Percentiles rank a stretch among this genome's conserved stretches.
phyloP scores from a whole-genome alignment of 129 eudicot genomes.

The Tagetes erecta region DNA sequence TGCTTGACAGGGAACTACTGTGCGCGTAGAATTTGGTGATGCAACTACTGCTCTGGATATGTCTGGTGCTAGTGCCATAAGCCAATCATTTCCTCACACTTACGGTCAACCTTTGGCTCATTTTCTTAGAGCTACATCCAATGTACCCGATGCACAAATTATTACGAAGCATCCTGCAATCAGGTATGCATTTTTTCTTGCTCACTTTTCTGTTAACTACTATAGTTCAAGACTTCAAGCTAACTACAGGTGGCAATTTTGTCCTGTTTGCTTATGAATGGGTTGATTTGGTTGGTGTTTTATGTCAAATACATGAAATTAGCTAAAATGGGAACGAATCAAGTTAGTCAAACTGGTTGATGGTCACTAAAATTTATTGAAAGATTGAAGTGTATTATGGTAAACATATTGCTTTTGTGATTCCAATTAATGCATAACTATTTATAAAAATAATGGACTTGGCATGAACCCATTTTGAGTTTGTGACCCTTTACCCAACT shows the following conservation, averaged over 20 bases:
- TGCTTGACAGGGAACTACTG: constrained; percentile 75
- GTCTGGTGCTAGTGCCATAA: constrained; percentile 66
- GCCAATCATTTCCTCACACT: constrained; percentile 86
- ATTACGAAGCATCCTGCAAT: constrained; percentile 80
- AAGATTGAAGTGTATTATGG: not conserved
- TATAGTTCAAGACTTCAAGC: not conserved
- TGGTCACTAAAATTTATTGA: not conserved
- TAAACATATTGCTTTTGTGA: not conserved
- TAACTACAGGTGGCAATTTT: not conserved
- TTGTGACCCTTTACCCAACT: not conserved
- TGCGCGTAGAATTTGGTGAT: constrained; percentile 92
- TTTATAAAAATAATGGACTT: not conserved
- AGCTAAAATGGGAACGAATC: not conserved
- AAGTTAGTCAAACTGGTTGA: not conserved
- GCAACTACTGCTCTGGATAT: constrained; percentile 75
- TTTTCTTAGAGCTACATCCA: constrained; percentile 85
- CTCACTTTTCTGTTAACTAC: not conserved
- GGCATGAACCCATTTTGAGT: not conserved
- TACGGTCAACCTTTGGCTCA: constrained; percentile 94
- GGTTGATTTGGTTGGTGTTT: not conserved
- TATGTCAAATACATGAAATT: not conserved
- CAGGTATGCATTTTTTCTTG: constrained; percentile 45
- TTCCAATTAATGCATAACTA: not conserved
- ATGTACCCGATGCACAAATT: constrained; percentile 82
- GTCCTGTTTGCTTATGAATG: not conserved